phyloP scores from a whole-genome alignment of 345 rosid species.

The Arabis hirsuta region DNA sequence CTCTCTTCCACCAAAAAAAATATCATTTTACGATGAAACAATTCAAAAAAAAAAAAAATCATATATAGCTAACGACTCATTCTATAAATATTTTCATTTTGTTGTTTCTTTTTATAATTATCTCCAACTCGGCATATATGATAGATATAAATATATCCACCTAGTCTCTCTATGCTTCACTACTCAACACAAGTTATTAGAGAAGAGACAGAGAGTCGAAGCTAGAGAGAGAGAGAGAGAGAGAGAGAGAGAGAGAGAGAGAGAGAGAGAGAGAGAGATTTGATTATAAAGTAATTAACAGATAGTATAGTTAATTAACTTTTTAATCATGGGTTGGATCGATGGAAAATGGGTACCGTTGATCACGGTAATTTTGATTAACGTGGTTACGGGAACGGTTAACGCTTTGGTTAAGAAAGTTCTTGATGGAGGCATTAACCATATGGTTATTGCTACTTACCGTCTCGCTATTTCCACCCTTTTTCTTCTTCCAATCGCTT shows the following conservation, averaged over 20 bases:
- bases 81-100: neutral
- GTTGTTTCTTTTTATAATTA: too few relatives aligned
- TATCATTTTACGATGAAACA: neutral
- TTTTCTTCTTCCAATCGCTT: slow-evolving; percentile 61
- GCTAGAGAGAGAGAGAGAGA: neutral
- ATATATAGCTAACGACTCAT: neutral
- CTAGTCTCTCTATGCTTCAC: slow-evolving; percentile 20
- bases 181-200: slow-evolving; percentile 24
- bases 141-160: slow-evolving; percentile 19
- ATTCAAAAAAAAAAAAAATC: neutral
- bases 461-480: slow-evolving; percentile 56
- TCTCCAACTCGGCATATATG: slow-evolving; percentile 18
- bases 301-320: slow-evolving; percentile 9
- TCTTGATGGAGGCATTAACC: slow-evolving; percentile 61
- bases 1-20: neutral
- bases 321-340: slow-evolving; percentile 35
- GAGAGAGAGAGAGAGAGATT: slow-evolving; percentile 1
- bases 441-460: slow-evolving; percentile 61
- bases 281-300: slow-evolving; percentile 16
- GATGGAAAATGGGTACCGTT: slow-evolving; percentile 56
- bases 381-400: slow-evolving; percentile 47
- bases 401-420: slow-evolving; percentile 63
- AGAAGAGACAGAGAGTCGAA: too few relatives aligned
- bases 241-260: neutral
- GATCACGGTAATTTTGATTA: slow-evolving; percentile 41